These are phyloP conservation scores for Forsythia suspensa DNA, from an alignment of 257 asterid genomes.

Conservation along the genomic window DNA sequence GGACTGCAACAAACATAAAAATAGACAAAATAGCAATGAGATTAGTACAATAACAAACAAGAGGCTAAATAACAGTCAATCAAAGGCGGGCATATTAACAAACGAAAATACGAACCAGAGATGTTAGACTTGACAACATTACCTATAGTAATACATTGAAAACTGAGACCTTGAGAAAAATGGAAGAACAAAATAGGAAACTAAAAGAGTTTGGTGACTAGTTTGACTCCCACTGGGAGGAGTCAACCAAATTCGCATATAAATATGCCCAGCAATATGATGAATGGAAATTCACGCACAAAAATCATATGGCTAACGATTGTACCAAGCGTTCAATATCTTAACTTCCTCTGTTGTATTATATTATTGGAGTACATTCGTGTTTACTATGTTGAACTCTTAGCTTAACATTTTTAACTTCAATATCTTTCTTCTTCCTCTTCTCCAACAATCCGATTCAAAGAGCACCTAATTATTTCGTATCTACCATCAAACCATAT, in stretches of 20 bases:
- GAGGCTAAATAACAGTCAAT: neutral
- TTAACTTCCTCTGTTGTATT: neutral
- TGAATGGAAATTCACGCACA: neutral
- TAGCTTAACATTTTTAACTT: too few relatives aligned
- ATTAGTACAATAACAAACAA: neutral
- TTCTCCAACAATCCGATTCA: too few relatives aligned
- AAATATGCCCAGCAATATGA: too few relatives aligned
- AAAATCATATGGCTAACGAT: neutral
- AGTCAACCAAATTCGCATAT: neutral
- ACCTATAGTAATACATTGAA: neutral
- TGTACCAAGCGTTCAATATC: neutral
- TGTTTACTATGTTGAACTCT: too few relatives aligned
- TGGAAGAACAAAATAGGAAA: neutral
- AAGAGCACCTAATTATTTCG: too few relatives aligned
- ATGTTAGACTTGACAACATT: neutral
- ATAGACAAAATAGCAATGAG: neutral
- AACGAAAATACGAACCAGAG: neutral
- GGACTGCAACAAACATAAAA: constrained; percentile 39
- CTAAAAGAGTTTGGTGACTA: neutral
- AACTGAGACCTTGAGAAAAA: neutral
- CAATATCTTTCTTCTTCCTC: too few relatives aligned
- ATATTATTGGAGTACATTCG: too few relatives aligned
- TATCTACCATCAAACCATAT: too few relatives aligned
- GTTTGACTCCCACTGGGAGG: neutral
- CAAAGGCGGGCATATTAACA: neutral